Evolutionary conservation across 2,329 filamentous ascomycete species (phyloP), one percentile per base, ranked within the genome.

Genomic region (Pyricularia pennisetigena): DNA sequence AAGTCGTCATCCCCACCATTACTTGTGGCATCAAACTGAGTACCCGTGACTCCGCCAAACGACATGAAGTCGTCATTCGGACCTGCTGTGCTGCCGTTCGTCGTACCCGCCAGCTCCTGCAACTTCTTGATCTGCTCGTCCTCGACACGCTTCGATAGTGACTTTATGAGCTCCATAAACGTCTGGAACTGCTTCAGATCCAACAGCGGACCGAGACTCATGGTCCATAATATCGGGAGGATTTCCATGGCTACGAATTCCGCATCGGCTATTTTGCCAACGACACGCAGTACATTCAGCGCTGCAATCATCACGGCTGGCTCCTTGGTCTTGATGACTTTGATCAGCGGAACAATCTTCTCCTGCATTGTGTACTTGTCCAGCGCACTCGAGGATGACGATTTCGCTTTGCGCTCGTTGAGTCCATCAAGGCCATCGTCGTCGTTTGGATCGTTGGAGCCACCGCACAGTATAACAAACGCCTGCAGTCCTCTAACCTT

Each of bases 351-450:
- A 0, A 98, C 86, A 41, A 99, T 91, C 81, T 97, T 98, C 76
- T 99, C 95, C 77, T 99, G 95, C 80, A 99, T 94, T 0, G 95
- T 98, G 75, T 95, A 98, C 77, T 98, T 98, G 80, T 99, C 95
- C 30, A 99, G 82, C 3, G 94, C 94, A 1, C 88, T 93, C 0
- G 90, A 90, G 0, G 86, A 90, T 3, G 85, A 86, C 2, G 84
- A 81, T 75, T 89, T 89, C 69, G 86, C 84, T 74, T 85, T 86
- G 66, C 85, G 81, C 67, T 81, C 76, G 61, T 80, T 74, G 75
- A 94, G 82, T 0, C 93, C 93, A 71, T 92, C 90, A 2, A 97
- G 83, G 4, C 92, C 94, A 75, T 95, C 92, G 64, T 86, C 81
- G 0, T 79, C 77, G 0, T 79, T 79, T 6, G 79, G 76, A 69